Evolutionary conservation across 169 alveolate genomes (phyloP).

Genomic region (Plasmodium vinckei): DNA sequence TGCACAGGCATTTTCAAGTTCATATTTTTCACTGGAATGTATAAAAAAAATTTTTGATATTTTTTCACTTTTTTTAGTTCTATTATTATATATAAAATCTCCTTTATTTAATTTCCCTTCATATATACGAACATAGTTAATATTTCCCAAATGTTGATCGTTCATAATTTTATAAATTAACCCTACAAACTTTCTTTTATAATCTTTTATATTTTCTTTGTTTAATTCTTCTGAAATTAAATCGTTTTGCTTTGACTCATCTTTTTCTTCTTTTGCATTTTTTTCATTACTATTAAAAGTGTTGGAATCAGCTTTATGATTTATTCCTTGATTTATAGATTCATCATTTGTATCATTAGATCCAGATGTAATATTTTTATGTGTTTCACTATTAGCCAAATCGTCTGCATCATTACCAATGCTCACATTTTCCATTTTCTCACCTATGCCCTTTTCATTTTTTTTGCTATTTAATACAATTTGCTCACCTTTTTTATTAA

Average conservation of each 20-base stretch:
- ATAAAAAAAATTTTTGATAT: constrained; percentile 87
- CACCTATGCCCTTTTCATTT: background rate
- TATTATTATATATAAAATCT: constrained; percentile 82
- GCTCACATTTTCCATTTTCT: too few species aligned
- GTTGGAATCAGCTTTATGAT: background rate
- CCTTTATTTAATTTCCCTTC: constrained; percentile 86
- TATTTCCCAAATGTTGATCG: constrained; percentile 84
- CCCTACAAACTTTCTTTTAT: constrained; percentile 56
- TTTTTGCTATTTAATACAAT: background rate
- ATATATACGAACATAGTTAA: constrained; percentile 84
- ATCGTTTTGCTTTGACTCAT: constrained; percentile 3
- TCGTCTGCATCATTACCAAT: too few species aligned
- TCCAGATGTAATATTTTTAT: background rate
- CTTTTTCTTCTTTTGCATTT: background rate
- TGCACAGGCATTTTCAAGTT: constrained; percentile 82
- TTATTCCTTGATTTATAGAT: background rate
- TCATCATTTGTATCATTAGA: background rate
- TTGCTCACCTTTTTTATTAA: constrained; percentile 54
- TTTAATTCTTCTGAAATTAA: constrained; percentile 54
- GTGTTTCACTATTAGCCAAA: background rate
- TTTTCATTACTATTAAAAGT: background rate
- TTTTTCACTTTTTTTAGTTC: constrained; percentile 87
- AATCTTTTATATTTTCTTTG: constrained; percentile 53
- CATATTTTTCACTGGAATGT: constrained; percentile 89
- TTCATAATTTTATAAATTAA: constrained; percentile 72